A percentile compares a stretch with the other conserved stretches of the same genome.
These are phyloP conservation scores for Neoscytalidium dimidiatum DNA, from an alignment of 2,329 filamentous ascomycete genomes.

Conservation along the genomic window DNA sequence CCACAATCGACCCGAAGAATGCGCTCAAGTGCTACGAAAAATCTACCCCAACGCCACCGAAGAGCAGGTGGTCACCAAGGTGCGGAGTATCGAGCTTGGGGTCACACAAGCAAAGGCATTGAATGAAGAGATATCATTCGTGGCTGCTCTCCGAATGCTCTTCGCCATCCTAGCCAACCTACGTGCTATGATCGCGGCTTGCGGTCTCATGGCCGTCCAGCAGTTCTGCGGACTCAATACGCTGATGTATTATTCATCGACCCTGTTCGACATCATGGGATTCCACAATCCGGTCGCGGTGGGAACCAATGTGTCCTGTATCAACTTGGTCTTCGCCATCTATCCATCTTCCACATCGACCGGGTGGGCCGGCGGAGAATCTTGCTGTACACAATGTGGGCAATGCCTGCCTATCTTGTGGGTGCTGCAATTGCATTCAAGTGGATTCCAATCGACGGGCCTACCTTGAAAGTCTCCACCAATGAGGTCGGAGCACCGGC, in stretches of 20 bases:
- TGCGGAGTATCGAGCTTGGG: constrained; percentile 30
- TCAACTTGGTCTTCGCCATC: constrained; percentile 79
- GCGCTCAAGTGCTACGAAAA: constrained; percentile 36
- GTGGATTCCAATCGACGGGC: constrained; percentile 45
- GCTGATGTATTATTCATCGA: constrained; percentile 72
- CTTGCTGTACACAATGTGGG: constrained; percentile 44
- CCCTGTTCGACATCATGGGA: constrained; percentile 60
- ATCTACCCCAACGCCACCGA: constrained; percentile 31
- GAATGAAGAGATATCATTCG: constrained; percentile 35
- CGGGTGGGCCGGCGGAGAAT: constrained; percentile 75
- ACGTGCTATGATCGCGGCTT: constrained; percentile 41
- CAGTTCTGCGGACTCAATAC: constrained; percentile 63
- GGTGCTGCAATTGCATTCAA: constrained; percentile 63
- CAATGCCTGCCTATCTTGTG: constrained; percentile 73
- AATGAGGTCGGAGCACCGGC: constrained; percentile 34
- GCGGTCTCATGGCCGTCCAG: constrained; percentile 58
- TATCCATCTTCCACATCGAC: constrained; percentile 78
- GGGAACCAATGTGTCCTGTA: constrained; percentile 76
- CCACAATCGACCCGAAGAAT: constrained; percentile 35
- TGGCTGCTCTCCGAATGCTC: constrained; percentile 25
- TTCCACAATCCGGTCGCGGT: constrained; percentile 79
- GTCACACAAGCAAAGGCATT: constrained; percentile 37
- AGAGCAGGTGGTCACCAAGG: constrained; percentile 22
- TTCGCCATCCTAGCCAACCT: constrained; percentile 41
- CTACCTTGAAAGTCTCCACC: constrained; percentile 35